Evolutionary conservation across 371 early-diverging fungal species (phyloP), one percentile per base, ranked within the genome.

Genomic region (Actinomucor elegans): DNA sequence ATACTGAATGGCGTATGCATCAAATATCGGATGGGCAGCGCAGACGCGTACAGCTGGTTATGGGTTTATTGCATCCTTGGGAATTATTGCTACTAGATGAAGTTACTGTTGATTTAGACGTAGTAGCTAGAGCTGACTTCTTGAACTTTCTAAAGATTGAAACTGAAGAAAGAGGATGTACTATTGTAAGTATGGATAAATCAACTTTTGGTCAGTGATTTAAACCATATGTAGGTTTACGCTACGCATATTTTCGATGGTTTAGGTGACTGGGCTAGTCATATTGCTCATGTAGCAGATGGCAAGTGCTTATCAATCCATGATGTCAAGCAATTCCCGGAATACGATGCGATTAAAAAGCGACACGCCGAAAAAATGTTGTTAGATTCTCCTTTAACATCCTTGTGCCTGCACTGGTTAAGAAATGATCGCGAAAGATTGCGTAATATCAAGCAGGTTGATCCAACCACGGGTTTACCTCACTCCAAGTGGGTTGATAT

Each of bases 91-190:
- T 92, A 17, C 63, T 91, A 24, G 93, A 91, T 70, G 93, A 91
- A 71, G 91, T 92, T 7, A 92, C 92, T 0, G 89, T 89, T 12
- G 93, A 92, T 68, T 65, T 91, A 42, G 93, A 92, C 67, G 86
- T 91, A 4, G 67, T 90, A 20, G 91, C 89, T 2, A 79, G 93
- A 28, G 57, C 78, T 10, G 83, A 88, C 54, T 76, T 91, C 46
- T 66, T 91, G 12, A 48, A 73, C 5, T 91, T 84, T 55, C 64
- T 92, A 5, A 64, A 67, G 24, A 48, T 67, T 17, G 91, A 92
- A 57, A 85, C 88, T 7, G 83, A 82, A 47, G 48, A 61, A 21
- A 78, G 89, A 23, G 72, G 72, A 7, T 87, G 86, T 3, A 86
- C 89, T 3, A 86, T 92, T 48, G 69, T 77, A 66, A 67, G 62